Percentiles rank a stretch among this genome's conserved stretches.
Conservation (phyloP, 2,329 filamentous ascomycete species). For the Phaeosphaeriaceae sp. region DNA sequence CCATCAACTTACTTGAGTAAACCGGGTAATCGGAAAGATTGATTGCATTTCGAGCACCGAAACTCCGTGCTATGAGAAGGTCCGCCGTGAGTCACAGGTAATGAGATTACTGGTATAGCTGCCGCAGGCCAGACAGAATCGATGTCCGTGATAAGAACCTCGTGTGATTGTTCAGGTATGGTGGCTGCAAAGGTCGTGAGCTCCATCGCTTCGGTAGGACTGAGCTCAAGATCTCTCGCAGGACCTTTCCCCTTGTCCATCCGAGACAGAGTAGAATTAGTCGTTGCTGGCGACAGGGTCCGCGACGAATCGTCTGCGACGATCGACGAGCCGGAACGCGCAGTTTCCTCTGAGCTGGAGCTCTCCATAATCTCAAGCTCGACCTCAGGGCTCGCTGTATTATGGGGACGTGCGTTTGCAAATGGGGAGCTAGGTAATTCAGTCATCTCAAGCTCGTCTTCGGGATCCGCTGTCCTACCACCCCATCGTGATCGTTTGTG, state of each 20-base stretch:
- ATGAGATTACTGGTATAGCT: neutral
- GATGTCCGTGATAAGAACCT: neutral
- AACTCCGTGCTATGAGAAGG: neutral
- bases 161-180: neutral
- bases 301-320: neutral
- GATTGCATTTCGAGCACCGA: neutral
- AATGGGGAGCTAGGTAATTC: too few species aligned
- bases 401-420: too few species aligned
- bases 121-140: neutral
- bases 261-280: neutral
- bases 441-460: too few species aligned
- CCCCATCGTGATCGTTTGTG: neutral
- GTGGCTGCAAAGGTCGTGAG: neutral
- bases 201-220: neutral
- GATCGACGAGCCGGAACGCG: neutral
- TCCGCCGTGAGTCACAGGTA: neutral
- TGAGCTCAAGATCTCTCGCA: neutral
- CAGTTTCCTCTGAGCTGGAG: neutral
- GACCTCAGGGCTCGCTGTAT: neutral
- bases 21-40: neutral
- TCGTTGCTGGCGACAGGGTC: neutral
- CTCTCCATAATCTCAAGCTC: neutral
- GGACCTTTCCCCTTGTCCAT: neutral
- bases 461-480: too few species aligned
- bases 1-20: neutral